Conservation (phyloP, 2,329 filamentous ascomycete species). For the Bertia moriformis region DNA sequence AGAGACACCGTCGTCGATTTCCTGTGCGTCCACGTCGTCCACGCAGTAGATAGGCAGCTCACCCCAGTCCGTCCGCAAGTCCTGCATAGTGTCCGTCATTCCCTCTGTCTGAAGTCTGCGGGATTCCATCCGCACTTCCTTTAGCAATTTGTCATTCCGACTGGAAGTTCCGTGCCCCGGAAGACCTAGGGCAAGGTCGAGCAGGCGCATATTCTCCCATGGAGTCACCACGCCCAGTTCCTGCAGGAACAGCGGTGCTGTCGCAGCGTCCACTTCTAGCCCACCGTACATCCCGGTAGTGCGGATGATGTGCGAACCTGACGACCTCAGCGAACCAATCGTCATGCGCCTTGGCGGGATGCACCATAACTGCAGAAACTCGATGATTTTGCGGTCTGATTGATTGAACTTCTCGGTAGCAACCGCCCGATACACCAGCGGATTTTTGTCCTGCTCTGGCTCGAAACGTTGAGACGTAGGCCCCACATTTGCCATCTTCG, state of each 20-base stretch:
- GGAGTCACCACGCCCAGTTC: slow-evolving; percentile 46
- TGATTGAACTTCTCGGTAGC: slow-evolving; percentile 25
- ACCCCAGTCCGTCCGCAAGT: slow-evolving; percentile 40
- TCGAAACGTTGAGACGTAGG: slow-evolving; percentile 16
- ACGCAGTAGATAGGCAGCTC: slow-evolving; percentile 42
- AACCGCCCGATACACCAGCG: slow-evolving; percentile 13
- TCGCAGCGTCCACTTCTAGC: slow-evolving; percentile 16
- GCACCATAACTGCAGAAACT: slow-evolving; percentile 35
- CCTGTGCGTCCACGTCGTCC: slow-evolving; percentile 33
- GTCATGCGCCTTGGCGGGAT: slow-evolving; percentile 21
- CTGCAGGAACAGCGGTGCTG: slow-evolving; percentile 36
- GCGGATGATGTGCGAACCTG: slow-evolving; percentile 37
- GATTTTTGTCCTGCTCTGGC: slow-evolving; percentile 11
- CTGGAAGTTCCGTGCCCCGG: slow-evolving; percentile 23
- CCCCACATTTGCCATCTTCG: slow-evolving; percentile 21
- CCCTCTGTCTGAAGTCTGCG: slow-evolving; percentile 8
- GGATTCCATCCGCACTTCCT: neutral
- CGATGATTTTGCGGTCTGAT: slow-evolving; percentile 34
- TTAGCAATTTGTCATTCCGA: slow-evolving; percentile 4
- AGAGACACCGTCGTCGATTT: slow-evolving; percentile 51
- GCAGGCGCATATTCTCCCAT: slow-evolving; percentile 35
- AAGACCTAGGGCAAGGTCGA: slow-evolving; percentile 34
- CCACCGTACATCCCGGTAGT: slow-evolving; percentile 37
- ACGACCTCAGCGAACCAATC: slow-evolving; percentile 23
- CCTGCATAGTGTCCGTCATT: slow-evolving; percentile 34